Conservation (phyloP, 2,329 filamentous ascomycete species). For the Coniosporium tulheliwenetii region DNA sequence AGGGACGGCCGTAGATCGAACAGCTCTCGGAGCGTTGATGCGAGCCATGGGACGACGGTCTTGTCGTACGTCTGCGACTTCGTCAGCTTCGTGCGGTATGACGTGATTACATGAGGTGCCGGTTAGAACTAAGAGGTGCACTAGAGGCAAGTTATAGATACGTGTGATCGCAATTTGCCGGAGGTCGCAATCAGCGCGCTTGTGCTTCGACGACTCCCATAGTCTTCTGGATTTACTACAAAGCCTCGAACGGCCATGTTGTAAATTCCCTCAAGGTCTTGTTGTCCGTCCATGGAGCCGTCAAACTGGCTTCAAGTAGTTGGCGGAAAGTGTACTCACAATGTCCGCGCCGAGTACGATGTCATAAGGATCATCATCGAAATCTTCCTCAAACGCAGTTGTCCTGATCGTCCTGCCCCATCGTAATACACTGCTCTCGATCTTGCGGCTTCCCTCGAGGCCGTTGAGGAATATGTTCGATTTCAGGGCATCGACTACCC, state of each 20-base stretch:
- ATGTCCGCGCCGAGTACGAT: slow-evolving; percentile 62
- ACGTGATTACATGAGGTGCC: too few species aligned
- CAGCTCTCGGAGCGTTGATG: slow-evolving; percentile 48
- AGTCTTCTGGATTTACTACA: too few species aligned
- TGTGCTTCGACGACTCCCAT: too few species aligned
- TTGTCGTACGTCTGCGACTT: slow-evolving; percentile 49
- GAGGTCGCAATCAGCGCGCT: too few species aligned
- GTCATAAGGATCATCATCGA: slow-evolving; percentile 32
- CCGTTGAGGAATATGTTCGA: slow-evolving; percentile 55
- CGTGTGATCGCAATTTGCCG: too few species aligned
- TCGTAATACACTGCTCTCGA: slow-evolving; percentile 40
- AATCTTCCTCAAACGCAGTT: slow-evolving; percentile 34
- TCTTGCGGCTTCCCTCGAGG: slow-evolving; percentile 32
- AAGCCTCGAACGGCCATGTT: too few species aligned
- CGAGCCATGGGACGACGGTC: slow-evolving; percentile 44
- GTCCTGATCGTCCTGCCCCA: slow-evolving; percentile 34
- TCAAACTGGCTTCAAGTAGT: not conserved
- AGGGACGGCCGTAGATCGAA: slow-evolving; percentile 40
- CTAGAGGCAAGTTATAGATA: too few species aligned
- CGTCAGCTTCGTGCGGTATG: not conserved
- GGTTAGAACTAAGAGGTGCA: too few species aligned
- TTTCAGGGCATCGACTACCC: slow-evolving; percentile 51
- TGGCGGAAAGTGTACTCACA: slow-evolving; percentile 18
- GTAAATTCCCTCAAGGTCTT: too few species aligned
- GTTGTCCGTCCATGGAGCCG: not conserved